These are phyloP conservation scores for Talaromyces sp. DNA, from an alignment of 2,329 filamentous ascomycete species.

Conservation along the genomic window DNA sequence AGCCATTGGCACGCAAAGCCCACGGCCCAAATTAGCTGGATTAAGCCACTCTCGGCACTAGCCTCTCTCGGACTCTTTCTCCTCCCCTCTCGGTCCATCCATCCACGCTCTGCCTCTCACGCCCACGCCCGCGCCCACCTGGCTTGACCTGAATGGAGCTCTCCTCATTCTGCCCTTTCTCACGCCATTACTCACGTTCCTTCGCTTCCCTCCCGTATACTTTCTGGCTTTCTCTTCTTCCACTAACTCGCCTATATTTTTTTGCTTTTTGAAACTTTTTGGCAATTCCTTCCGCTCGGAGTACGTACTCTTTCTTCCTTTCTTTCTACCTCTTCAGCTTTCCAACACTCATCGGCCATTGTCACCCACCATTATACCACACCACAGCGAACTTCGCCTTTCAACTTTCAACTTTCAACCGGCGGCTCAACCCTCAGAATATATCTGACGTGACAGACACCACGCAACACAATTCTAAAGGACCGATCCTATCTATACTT, in stretches of 20 bases:
- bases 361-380: slow-evolving; percentile 6
- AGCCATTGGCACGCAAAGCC: slow-evolving; percentile 10
- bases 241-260: neutral
- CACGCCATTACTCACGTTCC: slow-evolving; percentile 19
- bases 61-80: slow-evolving; percentile 12
- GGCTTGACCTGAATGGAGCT: slow-evolving; percentile 16
- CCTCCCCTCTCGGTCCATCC: slow-evolving; percentile 1
- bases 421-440: neutral
- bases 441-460: slow-evolving; percentile 3
- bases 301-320: neutral
- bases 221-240: slow-evolving; percentile 20
- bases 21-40: slow-evolving; percentile 4
- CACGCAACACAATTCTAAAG: neutral
- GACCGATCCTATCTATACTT: slow-evolving; percentile 17
- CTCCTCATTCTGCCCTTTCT: slow-evolving; percentile 24
- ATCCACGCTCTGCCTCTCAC: slow-evolving; percentile 12
- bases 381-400: neutral
- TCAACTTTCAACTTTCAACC: neutral
- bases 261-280: slow-evolving; percentile 8
- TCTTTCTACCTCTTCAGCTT: neutral
- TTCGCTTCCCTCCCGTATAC: slow-evolving; percentile 25
- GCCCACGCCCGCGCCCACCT: slow-evolving; percentile 7
- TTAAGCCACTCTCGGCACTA: slow-evolving; percentile 11
- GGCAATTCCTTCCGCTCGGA: slow-evolving; percentile 15
- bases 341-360: neutral